Conservation (phyloP, 2,329 filamentous ascomycete species). For the Zymoseptoria tritici region DNA sequence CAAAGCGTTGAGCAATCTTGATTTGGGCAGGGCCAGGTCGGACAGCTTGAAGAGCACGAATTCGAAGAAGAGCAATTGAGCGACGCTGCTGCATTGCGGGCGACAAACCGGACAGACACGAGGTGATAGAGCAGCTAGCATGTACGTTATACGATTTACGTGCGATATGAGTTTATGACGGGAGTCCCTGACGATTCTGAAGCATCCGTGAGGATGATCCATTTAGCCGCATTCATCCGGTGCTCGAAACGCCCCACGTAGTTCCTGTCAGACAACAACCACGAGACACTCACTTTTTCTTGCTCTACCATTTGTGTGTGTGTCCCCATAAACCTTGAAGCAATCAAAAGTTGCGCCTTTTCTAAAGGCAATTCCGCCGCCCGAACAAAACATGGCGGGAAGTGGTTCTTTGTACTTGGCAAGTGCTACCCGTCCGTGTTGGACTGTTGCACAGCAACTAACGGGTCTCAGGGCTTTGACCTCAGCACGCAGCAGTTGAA, state of each 20-base stretch:
- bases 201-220: not conserved
- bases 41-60: slow-evolving; percentile 13
- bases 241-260: not conserved
- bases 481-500: slow-evolving; percentile 96
- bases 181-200: not conserved
- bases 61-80: not conserved
- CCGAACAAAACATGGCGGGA: slow-evolving; percentile 1
- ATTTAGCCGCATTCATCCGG: slow-evolving; percentile 3
- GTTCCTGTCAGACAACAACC: not conserved
- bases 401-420: slow-evolving; percentile 13
- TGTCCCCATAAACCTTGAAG: not conserved
- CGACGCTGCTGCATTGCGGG: not conserved
- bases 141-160: not conserved
- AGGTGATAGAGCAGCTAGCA: not conserved
- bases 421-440: not conserved
- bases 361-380: too few species aligned
- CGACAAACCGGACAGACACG: not conserved
- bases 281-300: not conserved
- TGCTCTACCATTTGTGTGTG: not conserved
- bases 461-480: slow-evolving; percentile 61
- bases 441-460: not conserved
- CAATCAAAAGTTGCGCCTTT: too few species aligned
- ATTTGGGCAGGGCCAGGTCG: slow-evolving; percentile 5
- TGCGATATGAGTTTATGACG: not conserved
- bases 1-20: slow-evolving; percentile 19